A percentile compares a stretch with the other conserved stretches of the same genome.
Conservation (phyloP, 495 filamentous ascomycete genomes). For the Xylaria grammica region DNA sequence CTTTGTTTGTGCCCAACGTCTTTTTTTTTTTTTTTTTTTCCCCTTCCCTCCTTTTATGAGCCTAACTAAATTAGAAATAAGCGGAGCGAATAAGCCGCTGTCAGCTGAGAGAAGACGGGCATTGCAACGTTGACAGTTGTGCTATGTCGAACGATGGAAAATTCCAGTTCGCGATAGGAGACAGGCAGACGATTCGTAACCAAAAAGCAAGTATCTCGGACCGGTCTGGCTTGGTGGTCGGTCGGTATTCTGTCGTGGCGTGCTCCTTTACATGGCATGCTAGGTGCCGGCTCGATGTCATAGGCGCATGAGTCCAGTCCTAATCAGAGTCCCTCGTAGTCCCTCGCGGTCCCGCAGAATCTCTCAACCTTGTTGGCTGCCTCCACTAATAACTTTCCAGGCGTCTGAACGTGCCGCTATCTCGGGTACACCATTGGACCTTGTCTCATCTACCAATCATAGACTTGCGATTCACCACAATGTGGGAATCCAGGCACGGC, state of each 20-base stretch:
- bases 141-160: not conserved
- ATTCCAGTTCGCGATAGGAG: not conserved
- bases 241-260: not conserved
- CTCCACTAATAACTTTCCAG: slow-evolving; percentile 20
- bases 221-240: slow-evolving; percentile 3
- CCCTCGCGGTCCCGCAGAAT: not conserved
- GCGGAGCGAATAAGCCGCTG: slow-evolving; percentile 14
- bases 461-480: slow-evolving; percentile 1
- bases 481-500: not conserved
- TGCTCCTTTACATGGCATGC: not conserved
- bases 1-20: slow-evolving; percentile 21
- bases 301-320: not conserved
- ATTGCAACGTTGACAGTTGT: slow-evolving; percentile 5
- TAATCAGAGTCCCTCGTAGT: not conserved
- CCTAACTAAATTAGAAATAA: slow-evolving; percentile 16
- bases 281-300: slow-evolving; percentile 14
- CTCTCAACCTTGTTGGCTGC: slow-evolving; percentile 13
- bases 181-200: slow-evolving; percentile 1
- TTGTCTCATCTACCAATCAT: slow-evolving; percentile 9
- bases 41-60: slow-evolving; percentile 17
- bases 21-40: too few relatives aligned
- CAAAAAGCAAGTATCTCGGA: slow-evolving; percentile 9
- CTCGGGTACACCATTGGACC: slow-evolving; percentile 19
- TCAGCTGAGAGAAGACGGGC: slow-evolving; percentile 3
- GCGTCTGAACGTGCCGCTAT: slow-evolving; percentile 23